phyloP scores from a whole-genome alignment of 495 filamentous ascomycete genomes.

The Zalerion maritima region DNA sequence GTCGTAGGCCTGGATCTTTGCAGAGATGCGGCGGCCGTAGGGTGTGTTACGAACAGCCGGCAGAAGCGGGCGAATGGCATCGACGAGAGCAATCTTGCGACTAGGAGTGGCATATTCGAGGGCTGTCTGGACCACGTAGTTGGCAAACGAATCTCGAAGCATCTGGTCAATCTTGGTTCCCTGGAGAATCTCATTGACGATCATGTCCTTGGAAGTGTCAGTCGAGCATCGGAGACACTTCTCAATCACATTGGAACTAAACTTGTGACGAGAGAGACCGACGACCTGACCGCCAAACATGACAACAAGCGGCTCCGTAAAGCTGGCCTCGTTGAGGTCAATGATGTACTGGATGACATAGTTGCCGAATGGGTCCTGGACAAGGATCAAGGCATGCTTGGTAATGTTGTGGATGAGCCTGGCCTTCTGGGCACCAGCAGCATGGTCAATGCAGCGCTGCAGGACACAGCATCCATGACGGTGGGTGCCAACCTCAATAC shows the following conservation, averaged over 20 bases:
- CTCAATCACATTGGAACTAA: conserved; percentile 97
- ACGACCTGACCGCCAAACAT: conserved; percentile 62
- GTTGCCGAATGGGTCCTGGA: conserved; percentile 95
- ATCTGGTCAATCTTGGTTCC: conserved; percentile 69
- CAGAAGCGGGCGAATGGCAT: conserved; percentile 69
- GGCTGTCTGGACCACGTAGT: conserved; percentile 96
- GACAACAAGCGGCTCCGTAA: conserved; percentile 71
- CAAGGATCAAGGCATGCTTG: conserved; percentile 59
- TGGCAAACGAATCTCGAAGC: conserved; percentile 80
- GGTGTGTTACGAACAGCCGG: conserved; percentile 74
- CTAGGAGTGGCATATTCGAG: conserved; percentile 65
- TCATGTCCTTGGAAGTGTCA: conserved; percentile 49
- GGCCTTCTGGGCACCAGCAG: conserved; percentile 73
- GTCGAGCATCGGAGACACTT: conserved; percentile 83
- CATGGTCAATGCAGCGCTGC: conserved; percentile 95
- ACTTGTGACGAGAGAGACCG: conserved; percentile 85
- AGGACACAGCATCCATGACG: conserved; percentile 96
- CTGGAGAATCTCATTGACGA: conserved; percentile 70
- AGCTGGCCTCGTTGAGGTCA: conserved; percentile 67
- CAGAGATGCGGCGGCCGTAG: conserved; percentile 81
- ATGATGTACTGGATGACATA: conserved; percentile 98
- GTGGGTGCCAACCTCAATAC: conserved; percentile 86
- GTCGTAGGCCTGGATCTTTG: conserved; percentile 52
- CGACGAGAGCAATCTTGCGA: conserved; percentile 58
- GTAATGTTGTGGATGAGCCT: conserved; percentile 80